Base-by-base conservation (phyloP, 805 yeast species). In the Suhomyces prunicola region DNA sequence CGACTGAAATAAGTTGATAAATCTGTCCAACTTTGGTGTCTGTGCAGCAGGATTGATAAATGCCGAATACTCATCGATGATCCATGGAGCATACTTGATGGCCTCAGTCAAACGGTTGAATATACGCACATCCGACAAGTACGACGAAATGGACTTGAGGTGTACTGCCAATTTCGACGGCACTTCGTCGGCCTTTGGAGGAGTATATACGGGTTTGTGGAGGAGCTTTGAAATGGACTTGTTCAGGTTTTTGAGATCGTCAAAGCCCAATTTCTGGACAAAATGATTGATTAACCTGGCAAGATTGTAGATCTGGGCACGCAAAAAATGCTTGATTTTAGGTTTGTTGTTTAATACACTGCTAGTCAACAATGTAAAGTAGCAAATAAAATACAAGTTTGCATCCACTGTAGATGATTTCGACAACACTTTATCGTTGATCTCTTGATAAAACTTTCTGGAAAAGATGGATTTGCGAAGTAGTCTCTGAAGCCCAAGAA, bases 11-110 rank as follows among this genome's bases (percentile, higher is more conserved):
- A 74, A 64, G 53, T 73, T 73, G 55, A 75, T 53, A 42, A 72
- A 57, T 15, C 78, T 58, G 57, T 72, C 69, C 3, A 67, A 52
- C 27, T 62, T 60, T 0, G 76, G 68, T 8, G 53, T 61, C 2
- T 63, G 49, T 45, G 61, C 60, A 5, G 62, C 51, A 1, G 72
- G 70, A 51, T 63, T 57, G 47, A 56, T 48, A 46, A 70, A 62
- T 1, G 75, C 67, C 2, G 60, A 48, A 52, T 58, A 70, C 58
- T 74, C 79, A 52, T 71, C 78, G 15, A 74, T 65, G 17, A 74
- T 65, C 80, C 80, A 75, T 4, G 80, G 80, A 66, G 70, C 67
- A 54, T 74, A 74, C 59, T 73, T 73, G 51, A 75, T 66, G 26
- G 76, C 61, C 17, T 74, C 78, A 4, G 73, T 68, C 52, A 75